A percentile compares a stretch with the other conserved stretches of the same genome.
These are phyloP conservation scores for Beauveria varroae DNA, from an alignment of 2,329 filamentous ascomycete species.

Conservation along the genomic window DNA sequence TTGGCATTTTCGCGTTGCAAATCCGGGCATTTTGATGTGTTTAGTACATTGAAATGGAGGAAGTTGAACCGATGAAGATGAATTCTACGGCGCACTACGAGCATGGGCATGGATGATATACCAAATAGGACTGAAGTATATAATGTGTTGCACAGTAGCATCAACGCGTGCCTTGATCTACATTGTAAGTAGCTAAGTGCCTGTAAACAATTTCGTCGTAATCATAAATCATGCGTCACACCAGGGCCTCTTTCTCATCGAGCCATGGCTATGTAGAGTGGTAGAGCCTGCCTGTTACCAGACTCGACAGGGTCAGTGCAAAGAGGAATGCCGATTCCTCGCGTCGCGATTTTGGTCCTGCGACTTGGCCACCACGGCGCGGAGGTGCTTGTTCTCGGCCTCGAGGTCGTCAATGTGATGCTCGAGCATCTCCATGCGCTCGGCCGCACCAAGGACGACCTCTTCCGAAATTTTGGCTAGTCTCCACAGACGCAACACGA, in stretches of 20 bases:
- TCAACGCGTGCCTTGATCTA: background rate
- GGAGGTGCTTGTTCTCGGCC: slow-evolving; percentile 32
- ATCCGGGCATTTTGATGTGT: background rate
- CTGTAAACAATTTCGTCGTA: background rate
- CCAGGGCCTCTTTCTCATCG: background rate
- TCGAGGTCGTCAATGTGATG: slow-evolving; percentile 44
- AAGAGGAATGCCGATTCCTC: background rate
- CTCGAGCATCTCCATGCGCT: slow-evolving; percentile 53
- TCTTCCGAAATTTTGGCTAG: slow-evolving; percentile 67
- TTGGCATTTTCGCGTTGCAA: background rate
- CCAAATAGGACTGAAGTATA: slow-evolving; percentile 4
- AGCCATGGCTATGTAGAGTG: background rate
- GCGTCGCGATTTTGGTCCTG: background rate
- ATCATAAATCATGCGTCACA: background rate
- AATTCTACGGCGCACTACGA: slow-evolving; percentile 3
- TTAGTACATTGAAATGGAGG: background rate
- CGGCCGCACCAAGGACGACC: slow-evolving; percentile 53
- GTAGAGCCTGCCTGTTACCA: background rate
- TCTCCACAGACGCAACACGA: slow-evolving; percentile 60
- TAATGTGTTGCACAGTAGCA: background rate
- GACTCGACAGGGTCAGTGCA: background rate
- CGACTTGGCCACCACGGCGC: background rate
- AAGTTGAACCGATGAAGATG: background rate
- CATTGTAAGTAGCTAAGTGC: background rate
- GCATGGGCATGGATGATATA: background rate